phyloP scores from a whole-genome alignment of 1,139 yeast species.

The Chernovozyma aurita region DNA sequence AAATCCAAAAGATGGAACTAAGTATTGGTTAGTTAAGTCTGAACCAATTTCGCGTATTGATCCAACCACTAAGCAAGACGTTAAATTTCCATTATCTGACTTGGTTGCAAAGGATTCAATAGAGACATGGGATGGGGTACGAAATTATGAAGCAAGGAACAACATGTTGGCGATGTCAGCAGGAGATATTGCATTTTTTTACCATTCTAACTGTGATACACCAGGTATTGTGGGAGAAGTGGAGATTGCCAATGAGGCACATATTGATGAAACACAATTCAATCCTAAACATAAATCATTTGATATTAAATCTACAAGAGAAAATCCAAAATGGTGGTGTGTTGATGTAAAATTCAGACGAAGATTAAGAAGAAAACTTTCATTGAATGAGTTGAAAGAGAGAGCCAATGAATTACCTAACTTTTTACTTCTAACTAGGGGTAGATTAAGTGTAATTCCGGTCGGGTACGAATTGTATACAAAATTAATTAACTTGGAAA shows the following conservation, averaged over 20 bases:
- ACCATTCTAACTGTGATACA: conserved; percentile 47
- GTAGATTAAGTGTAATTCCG: conserved; percentile 46
- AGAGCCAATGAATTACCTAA: conserved; percentile 24
- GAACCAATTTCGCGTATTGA: conserved; percentile 48
- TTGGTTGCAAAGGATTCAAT: conserved; percentile 24
- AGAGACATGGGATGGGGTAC: conserved; percentile 54
- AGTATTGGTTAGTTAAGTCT: conserved; percentile 50
- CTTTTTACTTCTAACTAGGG: conserved; percentile 41
- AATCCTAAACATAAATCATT: conserved; percentile 38
- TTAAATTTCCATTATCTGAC: conserved; percentile 41
- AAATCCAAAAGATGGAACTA: conserved; percentile 11
- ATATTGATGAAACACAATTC: conserved; percentile 31
- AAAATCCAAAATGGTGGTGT: conserved; percentile 50
- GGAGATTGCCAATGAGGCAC: conserved; percentile 35
- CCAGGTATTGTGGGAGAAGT: conserved; percentile 53
- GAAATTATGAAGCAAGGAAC: conserved; percentile 52
- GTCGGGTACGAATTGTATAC: conserved; percentile 39
- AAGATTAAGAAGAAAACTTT: conserved; percentile 34
- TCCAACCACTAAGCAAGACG: conserved; percentile 40
- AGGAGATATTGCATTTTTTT: conserved; percentile 45
- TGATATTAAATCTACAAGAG: conserved; percentile 38
- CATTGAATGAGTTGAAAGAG: conserved; percentile 29
- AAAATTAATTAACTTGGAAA: conserved; percentile 28
- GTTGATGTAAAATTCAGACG: conserved; percentile 43
- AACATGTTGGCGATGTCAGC: conserved; percentile 40